A percentile compares a stretch with the other conserved stretches of the same genome.
Conservation (phyloP, 768 basidiomycete species). For the Mrakia hoshinonis region DNA sequence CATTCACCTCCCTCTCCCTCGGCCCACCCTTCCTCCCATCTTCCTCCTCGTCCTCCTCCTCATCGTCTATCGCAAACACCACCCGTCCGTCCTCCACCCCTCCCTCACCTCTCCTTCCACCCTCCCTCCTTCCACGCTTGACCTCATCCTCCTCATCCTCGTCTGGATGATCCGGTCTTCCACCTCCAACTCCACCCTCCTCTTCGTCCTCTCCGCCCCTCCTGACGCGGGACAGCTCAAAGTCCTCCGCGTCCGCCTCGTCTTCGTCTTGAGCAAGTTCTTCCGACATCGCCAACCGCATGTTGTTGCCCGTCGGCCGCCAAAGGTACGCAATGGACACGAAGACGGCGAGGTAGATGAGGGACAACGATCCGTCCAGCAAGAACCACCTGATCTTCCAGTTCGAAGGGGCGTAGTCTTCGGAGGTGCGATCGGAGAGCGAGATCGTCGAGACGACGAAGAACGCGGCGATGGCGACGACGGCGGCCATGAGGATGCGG, state of each 20-base stretch:
- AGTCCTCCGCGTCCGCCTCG: slow-evolving; percentile 62
- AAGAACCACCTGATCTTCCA: slow-evolving; percentile 83
- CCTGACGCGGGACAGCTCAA: slow-evolving; percentile 21
- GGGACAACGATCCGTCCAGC: slow-evolving; percentile 84
- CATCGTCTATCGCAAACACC: slow-evolving; percentile 86
- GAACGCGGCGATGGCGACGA: slow-evolving; percentile 73
- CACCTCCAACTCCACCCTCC: neutral
- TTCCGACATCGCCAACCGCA: slow-evolving; percentile 78
- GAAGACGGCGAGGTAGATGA: slow-evolving; percentile 79
- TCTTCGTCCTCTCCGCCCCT: neutral
- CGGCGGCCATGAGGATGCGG: slow-evolving; percentile 71
- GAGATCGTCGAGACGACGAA: slow-evolving; percentile 86
- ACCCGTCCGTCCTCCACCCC: slow-evolving; percentile 54
- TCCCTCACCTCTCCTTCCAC: neutral
- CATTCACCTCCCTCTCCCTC: neutral
- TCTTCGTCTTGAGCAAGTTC: slow-evolving; percentile 91
- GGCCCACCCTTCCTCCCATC: neutral
- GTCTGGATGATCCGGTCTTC: slow-evolving; percentile 18
- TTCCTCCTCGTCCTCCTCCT: slow-evolving; percentile 49
- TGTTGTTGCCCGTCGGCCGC: slow-evolving; percentile 63
- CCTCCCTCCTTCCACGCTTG: neutral
- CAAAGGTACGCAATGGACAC: slow-evolving; percentile 75
- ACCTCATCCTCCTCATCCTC: slow-evolving; percentile 20
- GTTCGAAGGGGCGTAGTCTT: slow-evolving; percentile 86
- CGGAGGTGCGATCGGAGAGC: slow-evolving; percentile 80